Evolutionary conservation across 805 yeast genomes (phyloP).

Genomic region (Kodamaea hsintzibuensis): DNA sequence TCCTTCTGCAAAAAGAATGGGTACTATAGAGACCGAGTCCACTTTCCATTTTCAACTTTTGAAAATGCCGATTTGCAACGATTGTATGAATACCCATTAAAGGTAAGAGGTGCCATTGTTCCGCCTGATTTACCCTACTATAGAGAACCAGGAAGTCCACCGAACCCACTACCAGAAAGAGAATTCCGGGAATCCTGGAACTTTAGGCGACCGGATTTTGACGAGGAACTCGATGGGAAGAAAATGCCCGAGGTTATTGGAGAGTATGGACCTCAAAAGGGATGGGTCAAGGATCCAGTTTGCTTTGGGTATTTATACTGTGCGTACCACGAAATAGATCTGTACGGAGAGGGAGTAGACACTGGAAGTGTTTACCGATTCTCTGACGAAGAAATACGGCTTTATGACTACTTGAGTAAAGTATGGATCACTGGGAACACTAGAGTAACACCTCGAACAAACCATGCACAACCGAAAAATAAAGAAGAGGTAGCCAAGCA

Average conservation of each 20-base stretch:
- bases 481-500: conserved; percentile 3
- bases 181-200: conserved; percentile 21
- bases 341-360: conserved; percentile 19
- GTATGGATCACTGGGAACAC: conserved; percentile 34
- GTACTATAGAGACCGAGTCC: conserved; percentile 26
- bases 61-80: conserved; percentile 16
- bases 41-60: conserved; percentile 30
- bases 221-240: conserved; percentile 23
- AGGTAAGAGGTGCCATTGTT: conserved; percentile 36
- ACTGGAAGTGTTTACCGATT: conserved; percentile 28
- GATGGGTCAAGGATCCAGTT: conserved; percentile 39
- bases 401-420: conserved; percentile 34
- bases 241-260: conserved; percentile 15
- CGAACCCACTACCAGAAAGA: conserved; percentile 20
- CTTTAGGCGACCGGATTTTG: conserved; percentile 29
- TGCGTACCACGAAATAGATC: conserved; percentile 34
- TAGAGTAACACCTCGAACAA: conserved; percentile 6
- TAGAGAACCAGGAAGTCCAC: conserved; percentile 23
- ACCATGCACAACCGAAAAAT: not conserved
- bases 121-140: conserved; percentile 40
- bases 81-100: conserved; percentile 30
- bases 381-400: conserved; percentile 12
- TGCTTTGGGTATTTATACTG: conserved; percentile 42
- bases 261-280: conserved; percentile 39
- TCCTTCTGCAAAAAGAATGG: conserved; percentile 45